phyloP scores from a whole-genome alignment of 108 stramenopile genomes.

The Cyclotella distinguenda region DNA sequence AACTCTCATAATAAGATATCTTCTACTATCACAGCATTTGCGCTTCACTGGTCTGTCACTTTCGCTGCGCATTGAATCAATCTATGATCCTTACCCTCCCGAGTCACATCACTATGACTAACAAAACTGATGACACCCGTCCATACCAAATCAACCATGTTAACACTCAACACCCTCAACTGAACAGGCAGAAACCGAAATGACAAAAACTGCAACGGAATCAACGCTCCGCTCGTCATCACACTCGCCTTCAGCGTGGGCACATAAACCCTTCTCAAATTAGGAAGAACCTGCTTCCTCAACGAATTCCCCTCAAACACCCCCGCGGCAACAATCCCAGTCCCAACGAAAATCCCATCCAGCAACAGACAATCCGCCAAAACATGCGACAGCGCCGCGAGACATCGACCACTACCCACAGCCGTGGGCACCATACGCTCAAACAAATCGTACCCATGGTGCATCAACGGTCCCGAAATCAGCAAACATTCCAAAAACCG shows the following conservation, averaged over 20 bases:
- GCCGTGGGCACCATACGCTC: slow-evolving; percentile 58
- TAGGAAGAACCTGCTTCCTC: slow-evolving; percentile 29
- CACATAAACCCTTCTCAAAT: slow-evolving; percentile 50
- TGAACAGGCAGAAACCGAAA: slow-evolving; percentile 67
- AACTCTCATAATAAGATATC: too few species aligned
- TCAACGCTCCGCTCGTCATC: slow-evolving; percentile 42
- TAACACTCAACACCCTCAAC: slow-evolving; percentile 71
- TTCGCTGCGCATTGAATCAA: too few species aligned
- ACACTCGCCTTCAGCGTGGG: slow-evolving; percentile 63
- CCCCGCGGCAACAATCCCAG: slow-evolving; percentile 55
- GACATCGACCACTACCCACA: slow-evolving; percentile 8
- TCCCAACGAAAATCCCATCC: slow-evolving; percentile 64
- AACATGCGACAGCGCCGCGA: slow-evolving; percentile 63
- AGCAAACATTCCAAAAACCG: slow-evolving; percentile 56
- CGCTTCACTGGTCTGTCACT: too few species aligned
- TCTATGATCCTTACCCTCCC: too few species aligned
- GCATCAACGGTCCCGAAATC: slow-evolving; percentile 71
- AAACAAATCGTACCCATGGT: slow-evolving; percentile 64
- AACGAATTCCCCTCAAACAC: slow-evolving; percentile 60
- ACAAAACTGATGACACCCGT: slow-evolving; percentile 69
- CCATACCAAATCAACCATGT: slow-evolving; percentile 74
- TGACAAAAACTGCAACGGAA: slow-evolving; percentile 66
- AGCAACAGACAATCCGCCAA: slow-evolving; percentile 55
- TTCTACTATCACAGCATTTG: too few species aligned
- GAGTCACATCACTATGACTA: slow-evolving; percentile 55